phyloP scores from a whole-genome alignment of 768 basidiomycete species.

The Leccinum variicolor region DNA sequence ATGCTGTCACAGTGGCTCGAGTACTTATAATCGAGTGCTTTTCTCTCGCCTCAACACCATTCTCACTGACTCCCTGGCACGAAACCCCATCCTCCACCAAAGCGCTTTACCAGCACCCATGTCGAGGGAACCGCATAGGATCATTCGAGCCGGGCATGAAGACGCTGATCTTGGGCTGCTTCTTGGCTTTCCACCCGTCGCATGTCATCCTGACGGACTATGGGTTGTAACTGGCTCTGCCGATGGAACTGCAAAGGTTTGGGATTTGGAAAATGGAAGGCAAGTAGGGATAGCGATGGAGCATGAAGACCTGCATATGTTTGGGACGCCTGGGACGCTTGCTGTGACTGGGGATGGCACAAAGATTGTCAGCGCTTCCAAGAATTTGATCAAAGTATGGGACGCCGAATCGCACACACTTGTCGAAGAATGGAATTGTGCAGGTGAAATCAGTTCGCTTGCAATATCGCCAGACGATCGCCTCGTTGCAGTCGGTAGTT shows the following conservation, averaged over 20 bases:
- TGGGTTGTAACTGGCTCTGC: not conserved
- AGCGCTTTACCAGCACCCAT: too few species aligned
- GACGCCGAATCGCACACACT: not conserved
- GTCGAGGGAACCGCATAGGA: too few species aligned
- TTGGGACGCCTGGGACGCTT: too few species aligned
- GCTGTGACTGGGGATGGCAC: not conserved
- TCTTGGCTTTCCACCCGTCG: not conserved
- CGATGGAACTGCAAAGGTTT: not conserved
- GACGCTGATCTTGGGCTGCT: too few species aligned
- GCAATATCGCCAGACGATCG: not conserved
- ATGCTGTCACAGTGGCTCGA: too few species aligned
- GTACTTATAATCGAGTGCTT: too few species aligned
- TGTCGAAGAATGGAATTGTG: not conserved
- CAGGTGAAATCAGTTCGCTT: not conserved
- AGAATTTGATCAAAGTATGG: not conserved
- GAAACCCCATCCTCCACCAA: too few species aligned
- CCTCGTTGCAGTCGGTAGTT: not conserved
- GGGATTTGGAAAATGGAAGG: not conserved
- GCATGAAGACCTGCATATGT: not conserved
- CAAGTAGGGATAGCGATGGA: not conserved
- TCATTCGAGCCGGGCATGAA: too few species aligned
- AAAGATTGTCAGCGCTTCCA: not conserved
- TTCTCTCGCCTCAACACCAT: too few species aligned
- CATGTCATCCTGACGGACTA: not conserved
- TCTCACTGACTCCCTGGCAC: too few species aligned